Base-by-base conservation (phyloP, 306 rosid species). In the Castanea sativa region DNA sequence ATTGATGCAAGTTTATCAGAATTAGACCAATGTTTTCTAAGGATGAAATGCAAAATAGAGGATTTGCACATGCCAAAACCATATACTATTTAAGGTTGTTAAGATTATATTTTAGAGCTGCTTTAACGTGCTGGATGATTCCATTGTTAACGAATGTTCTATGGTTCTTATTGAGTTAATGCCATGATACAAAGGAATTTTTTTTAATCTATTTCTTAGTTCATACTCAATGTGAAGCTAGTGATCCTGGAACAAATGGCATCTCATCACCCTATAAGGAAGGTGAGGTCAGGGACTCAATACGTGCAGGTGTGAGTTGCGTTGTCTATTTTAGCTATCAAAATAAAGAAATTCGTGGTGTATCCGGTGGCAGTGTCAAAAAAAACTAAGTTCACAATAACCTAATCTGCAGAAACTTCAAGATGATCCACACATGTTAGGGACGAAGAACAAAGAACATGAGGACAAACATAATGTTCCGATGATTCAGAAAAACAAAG, bases 321-420 rank as follows among this genome's bases (percentile, higher is more conserved):
- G 4, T 38, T 32, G 49, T 18, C 10, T 33, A 65, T 65, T 65
- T 13, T 38, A 65, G 4, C 25, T 33, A 65, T 32, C 23, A 33
- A 65, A 65, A 27, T 8, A 60, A 29, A 5, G 16, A 35, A 38
- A 38, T 63, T 6, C 41, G 3, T 61, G 68, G 14, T 79, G 14
- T 43, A 60, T 58, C 53, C 52, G 32, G 52, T 75, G 82, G 55
- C 51, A 45, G 45, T 49, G 29, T 67, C 65, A 32, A 23, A 25
- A 57, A 18, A 35, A 75, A 78, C 85, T 76, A 71, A 85, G 76
- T 83, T 64, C 59, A 41, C 45, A 12, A 73, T 69, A 18, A 32
- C 69, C 79, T 57, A 76, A 80, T 86, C 69, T 80, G 82, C 91
- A 95, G 99, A 95, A 79, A 82, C 89, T 91, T 61, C 91, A 95